These are phyloP conservation scores for sorghum (Sorghum bicolor) DNA, from an alignment of 176 grass and related monocot species.

Conservation along the genomic window Sorghum_bicolor_NCBIv3 NC_012877.2:61264501-61265000, in stretches of 20 bases:
- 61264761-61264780: conserved; percentile 96
- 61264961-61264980: conserved; percentile 94
- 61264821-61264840: conserved; percentile 80
- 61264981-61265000: conserved; percentile 91
- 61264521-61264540: neutral
- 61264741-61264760: conserved; percentile 75
- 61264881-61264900: neutral
- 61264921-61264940: conserved; percentile 49
- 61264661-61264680: neutral
- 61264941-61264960: conserved; percentile 82
- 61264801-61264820: conserved; percentile 82
- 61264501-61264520: neutral
- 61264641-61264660: neutral
- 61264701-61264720: neutral
- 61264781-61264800: conserved; percentile 87
- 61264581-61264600: neutral
- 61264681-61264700: neutral
- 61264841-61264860: conserved; percentile 90
- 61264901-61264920: conserved; percentile 34
- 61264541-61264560: neutral
- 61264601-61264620: neutral
- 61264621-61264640: neutral
- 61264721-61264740: conserved; percentile 67
- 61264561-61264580: neutral
- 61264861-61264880: conserved; percentile 33